These are phyloP conservation scores for Psilocybe subaeruginosa DNA, from an alignment of 768 basidiomycete genomes.

Conservation along the genomic window DNA sequence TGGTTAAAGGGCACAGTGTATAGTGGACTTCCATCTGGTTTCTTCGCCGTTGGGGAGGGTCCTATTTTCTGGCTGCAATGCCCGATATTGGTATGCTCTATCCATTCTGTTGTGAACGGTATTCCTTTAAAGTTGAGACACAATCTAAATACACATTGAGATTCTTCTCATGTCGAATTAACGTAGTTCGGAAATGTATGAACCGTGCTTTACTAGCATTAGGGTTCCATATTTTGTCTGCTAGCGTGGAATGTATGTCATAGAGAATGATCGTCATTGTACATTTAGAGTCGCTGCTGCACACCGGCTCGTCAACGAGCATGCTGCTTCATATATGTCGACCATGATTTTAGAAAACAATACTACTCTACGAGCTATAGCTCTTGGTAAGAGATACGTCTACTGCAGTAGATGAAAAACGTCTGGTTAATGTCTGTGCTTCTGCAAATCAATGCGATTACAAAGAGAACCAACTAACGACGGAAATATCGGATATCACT, in stretches of 20 bases:
- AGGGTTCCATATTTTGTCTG: background rate
- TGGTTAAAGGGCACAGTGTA: conserved; percentile 55
- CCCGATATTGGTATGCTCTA: background rate
- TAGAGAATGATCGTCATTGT: background rate
- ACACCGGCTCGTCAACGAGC: background rate
- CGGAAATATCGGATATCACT: too few species aligned
- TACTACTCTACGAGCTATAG: too few species aligned
- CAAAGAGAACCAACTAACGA: too few species aligned
- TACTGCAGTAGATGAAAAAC: background rate
- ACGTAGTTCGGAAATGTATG: background rate
- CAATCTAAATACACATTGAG: background rate
- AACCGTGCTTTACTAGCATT: background rate
- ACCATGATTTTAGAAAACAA: background rate
- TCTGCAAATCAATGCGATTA: background rate
- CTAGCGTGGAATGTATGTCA: background rate
- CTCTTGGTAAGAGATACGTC: background rate
- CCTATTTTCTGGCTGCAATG: background rate
- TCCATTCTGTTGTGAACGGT: background rate
- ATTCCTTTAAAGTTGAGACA: background rate
- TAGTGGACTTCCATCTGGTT: conserved; percentile 30
- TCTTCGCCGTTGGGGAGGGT: conserved; percentile 20
- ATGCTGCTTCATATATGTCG: background rate
- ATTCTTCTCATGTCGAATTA: background rate
- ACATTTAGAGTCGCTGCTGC: background rate
- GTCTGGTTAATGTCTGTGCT: background rate